These are phyloP conservation scores for Chlorella sp. DNA, from an alignment of 139 green algal genomes.

Conservation along the genomic window DNA sequence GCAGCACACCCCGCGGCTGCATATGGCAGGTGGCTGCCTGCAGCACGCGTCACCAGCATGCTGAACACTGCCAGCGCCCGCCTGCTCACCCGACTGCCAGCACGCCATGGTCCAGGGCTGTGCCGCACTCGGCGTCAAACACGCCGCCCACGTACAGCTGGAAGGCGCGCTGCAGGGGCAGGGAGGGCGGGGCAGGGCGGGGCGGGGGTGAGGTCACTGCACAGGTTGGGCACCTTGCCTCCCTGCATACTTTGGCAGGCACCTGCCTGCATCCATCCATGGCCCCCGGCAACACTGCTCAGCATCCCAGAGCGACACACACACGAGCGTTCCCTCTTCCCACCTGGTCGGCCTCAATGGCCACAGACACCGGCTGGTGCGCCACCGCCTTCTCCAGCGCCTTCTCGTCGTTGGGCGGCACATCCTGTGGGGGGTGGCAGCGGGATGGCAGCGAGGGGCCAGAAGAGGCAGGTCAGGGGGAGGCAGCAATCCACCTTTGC, in stretches of 20 bases:
- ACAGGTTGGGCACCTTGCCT: not conserved
- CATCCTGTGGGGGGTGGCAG: constrained; percentile 66
- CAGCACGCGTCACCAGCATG: too few species aligned
- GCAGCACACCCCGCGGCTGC: too few species aligned
- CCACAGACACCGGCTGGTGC: constrained; percentile 92
- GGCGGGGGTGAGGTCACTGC: not conserved
- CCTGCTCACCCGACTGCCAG: constrained; percentile 79
- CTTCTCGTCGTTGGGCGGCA: constrained; percentile 82
- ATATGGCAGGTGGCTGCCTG: too few species aligned
- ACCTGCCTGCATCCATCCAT: too few species aligned
- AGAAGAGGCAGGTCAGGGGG: too few species aligned
- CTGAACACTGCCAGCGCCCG: too few species aligned
- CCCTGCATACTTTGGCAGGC: too few species aligned
- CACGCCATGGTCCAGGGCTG: constrained; percentile 94
- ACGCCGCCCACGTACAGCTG: constrained; percentile 93
- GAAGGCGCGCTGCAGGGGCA: constrained; percentile 60
- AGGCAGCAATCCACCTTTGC: too few species aligned
- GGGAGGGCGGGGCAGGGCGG: not conserved
- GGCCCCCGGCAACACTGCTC: not conserved
- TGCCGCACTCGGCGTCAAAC: constrained; percentile 83
- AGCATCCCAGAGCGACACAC: too few species aligned
- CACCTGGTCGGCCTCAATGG: constrained; percentile 87
- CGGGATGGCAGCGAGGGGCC: not conserved
- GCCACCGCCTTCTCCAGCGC: constrained; percentile 72
- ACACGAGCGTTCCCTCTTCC: too few species aligned